Conservation (phyloP, 169 alveolate genomes). For the Babesia caballi region DNA sequence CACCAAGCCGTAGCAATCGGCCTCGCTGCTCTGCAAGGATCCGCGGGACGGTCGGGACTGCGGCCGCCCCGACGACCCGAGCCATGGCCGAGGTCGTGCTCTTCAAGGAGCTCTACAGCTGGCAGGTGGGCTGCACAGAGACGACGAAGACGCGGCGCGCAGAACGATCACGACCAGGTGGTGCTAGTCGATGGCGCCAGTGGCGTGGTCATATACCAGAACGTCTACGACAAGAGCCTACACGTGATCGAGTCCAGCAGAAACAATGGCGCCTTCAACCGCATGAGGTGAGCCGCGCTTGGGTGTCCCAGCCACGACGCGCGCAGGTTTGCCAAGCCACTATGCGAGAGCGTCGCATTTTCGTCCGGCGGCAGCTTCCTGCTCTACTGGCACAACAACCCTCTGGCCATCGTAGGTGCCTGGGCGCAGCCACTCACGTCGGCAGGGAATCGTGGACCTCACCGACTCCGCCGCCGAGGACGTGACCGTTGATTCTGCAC, state of each 20-base stretch:
- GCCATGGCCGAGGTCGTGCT: conserved; percentile 51
- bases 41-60: background rate
- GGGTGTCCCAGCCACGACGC: background rate
- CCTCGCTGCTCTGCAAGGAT: too few relatives aligned
- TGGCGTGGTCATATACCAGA: conserved; percentile 49
- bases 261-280: conserved; percentile 12
- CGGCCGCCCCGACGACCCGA: background rate
- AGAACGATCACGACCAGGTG: conserved; percentile 53
- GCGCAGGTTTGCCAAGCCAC: conserved; percentile 31
- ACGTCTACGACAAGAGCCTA: conserved; percentile 42
- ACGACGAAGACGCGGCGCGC: background rate
- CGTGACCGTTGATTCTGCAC: conserved; percentile 23
- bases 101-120: conserved; percentile 55
- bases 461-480: conserved; percentile 15
- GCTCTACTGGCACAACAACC: conserved; percentile 53
- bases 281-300: conserved; percentile 6
- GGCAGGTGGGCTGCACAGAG: conserved; percentile 28
- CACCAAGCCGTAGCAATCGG: too few relatives aligned
- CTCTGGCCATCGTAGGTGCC: conserved; percentile 39
- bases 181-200: conserved; percentile 44
- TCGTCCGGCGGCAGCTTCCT: conserved; percentile 43
- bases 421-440: background rate
- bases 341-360: conserved; percentile 44
- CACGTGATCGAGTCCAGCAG: conserved; percentile 35
- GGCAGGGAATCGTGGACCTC: conserved; percentile 27